A percentile compares a stretch with the other conserved stretches of the same genome.
These are phyloP conservation scores for Trichoderma atroviride DNA, from an alignment of 2,329 filamentous ascomycete species.

Conservation along the genomic window DNA sequence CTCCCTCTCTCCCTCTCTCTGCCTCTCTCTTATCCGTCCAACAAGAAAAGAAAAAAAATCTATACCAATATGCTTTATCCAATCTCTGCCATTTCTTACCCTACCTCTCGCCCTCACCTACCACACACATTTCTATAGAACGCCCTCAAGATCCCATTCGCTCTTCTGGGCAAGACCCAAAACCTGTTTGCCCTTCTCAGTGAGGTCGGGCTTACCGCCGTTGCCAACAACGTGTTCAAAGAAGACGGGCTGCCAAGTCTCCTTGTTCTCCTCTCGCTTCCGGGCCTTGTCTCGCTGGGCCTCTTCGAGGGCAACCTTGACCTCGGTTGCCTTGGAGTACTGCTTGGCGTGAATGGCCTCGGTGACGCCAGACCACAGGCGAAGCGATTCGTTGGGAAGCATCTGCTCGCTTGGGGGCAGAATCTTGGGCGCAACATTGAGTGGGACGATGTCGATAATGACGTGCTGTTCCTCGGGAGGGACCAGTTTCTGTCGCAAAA, in stretches of 20 bases:
- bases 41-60: neutral
- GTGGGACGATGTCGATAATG: conserved; percentile 85
- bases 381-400: conserved; percentile 84
- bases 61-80: neutral
- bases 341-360: conserved; percentile 82
- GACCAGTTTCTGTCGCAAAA: conserved; percentile 43
- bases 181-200: conserved; percentile 55
- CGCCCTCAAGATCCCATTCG: conserved; percentile 54
- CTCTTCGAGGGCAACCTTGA: conserved; percentile 93
- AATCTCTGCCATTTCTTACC: neutral
- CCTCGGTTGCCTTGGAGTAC: conserved; percentile 77
- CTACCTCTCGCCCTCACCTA: neutral
- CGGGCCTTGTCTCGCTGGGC: conserved; percentile 82
- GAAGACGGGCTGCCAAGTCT: conserved; percentile 83
- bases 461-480: conserved; percentile 65
- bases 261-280: conserved; percentile 69
- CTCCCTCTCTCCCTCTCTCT: neutral
- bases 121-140: conserved; percentile 38
- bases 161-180: conserved; percentile 56
- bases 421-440: conserved; percentile 76
- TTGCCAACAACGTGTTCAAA: conserved; percentile 67
- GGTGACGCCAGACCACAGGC: conserved; percentile 86
- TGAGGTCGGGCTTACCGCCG: conserved; percentile 58
- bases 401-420: conserved; percentile 78
- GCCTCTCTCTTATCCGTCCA: neutral